Evolutionary conservation across 1,284 basidiomycete genomes (phyloP).

Genomic region (Nidula niveotomentosa): DNA sequence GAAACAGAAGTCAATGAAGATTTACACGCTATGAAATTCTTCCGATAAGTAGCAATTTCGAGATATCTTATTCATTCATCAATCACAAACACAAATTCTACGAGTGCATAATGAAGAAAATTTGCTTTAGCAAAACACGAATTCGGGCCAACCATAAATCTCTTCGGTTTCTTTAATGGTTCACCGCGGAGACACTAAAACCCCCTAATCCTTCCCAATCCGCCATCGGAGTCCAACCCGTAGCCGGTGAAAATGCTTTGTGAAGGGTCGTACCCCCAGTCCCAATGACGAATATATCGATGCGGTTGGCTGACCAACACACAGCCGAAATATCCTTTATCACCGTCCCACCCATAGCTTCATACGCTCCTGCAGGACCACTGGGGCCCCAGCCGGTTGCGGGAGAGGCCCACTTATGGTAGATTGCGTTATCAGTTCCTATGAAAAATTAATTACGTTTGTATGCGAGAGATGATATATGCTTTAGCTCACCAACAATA

Average conservation of each 20-base stretch:
- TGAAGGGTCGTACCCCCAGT: not conserved
- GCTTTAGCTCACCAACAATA: not conserved
- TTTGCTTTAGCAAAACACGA: no score
- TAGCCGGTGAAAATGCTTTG: not conserved
- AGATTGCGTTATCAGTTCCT: not conserved
- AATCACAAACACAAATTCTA: no score
- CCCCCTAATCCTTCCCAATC: not conserved
- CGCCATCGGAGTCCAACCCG: not conserved
- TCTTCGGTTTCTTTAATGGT: no score
- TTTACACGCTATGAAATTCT: no score
- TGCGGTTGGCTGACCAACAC: not conserved
- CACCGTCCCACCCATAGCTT: not conserved
- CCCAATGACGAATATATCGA: slow-evolving; percentile 5
- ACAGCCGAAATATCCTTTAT: slow-evolving; percentile 2
- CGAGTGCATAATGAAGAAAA: no score
- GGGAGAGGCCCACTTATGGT: not conserved
- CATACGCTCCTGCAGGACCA: not conserved
- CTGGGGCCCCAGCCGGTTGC: not conserved
- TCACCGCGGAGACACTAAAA: not conserved
- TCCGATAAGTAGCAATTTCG: no score
- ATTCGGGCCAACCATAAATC: no score
- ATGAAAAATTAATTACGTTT: slow-evolving; percentile 2
- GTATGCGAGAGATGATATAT: not conserved
- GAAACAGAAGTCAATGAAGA: no score
- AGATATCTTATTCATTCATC: no score